Conservation (phyloP, 257 asterid genomes). For the Parsonsia alboflavescens region DNA sequence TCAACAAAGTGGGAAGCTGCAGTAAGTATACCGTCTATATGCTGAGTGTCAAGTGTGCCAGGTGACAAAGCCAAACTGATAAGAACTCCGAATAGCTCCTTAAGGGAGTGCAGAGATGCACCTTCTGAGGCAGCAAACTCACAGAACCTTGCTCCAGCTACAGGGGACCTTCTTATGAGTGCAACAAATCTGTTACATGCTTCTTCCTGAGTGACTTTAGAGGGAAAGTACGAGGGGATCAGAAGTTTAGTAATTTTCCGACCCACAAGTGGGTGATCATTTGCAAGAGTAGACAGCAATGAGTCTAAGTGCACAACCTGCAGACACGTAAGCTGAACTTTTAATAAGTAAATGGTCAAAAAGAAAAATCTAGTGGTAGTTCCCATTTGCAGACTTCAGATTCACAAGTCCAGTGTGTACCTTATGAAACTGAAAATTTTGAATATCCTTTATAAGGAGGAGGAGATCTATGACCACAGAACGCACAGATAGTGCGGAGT, state of each 20-base stretch:
- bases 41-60: constrained; percentile 41
- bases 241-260: constrained; percentile 88
- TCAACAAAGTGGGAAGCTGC: constrained; percentile 70
- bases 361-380: constrained; percentile 14
- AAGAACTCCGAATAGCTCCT: constrained; percentile 55
- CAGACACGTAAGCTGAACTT: constrained; percentile 20
- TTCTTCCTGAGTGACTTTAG: constrained; percentile 62
- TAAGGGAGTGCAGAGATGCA: constrained; percentile 55
- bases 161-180: constrained; percentile 74
- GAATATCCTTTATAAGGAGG: constrained; percentile 56
- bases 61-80: constrained; percentile 50
- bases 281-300: constrained; percentile 64
- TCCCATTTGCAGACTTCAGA: constrained; percentile 6
- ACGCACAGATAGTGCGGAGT: constrained; percentile 60
- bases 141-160: constrained; percentile 90
- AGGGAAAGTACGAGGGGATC: constrained; percentile 86
- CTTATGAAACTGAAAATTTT: constrained; percentile 84
- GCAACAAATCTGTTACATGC: constrained; percentile 82
- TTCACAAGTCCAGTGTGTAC: constrained; percentile 31
- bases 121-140: constrained; percentile 79
- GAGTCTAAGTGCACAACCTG: constrained; percentile 73
- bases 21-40: constrained; percentile 59
- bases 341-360: constrained; percentile 11
- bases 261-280: constrained; percentile 70
- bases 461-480: constrained; percentile 78